Evolutionary conservation across 176 grass and related monocot genomes (phyloP), one percentile per base, ranked within the genome.

Genomic region (Carex parvula): DNA sequence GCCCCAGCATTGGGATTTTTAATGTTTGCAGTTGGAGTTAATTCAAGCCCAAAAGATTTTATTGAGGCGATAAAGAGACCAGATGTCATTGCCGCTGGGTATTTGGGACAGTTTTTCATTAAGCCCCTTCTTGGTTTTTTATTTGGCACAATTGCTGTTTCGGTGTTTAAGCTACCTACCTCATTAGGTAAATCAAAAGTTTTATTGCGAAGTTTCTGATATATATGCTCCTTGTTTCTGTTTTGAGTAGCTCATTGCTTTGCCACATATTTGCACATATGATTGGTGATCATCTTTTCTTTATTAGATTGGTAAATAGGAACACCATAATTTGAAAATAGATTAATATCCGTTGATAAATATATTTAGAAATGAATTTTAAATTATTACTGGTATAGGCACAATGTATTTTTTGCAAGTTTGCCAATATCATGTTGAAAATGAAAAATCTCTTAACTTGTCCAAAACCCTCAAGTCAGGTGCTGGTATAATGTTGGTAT

Each of bases 11-110:
- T 95, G 81, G 91, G 96, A 15, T 99, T 99, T 87, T 86, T 99
- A 87, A 99, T 99, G 93, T 99, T 99, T 89, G 93, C 93, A 41
- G 96, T 99, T 78, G 96, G 96, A 71, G 93, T 95, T 24, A 99
- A 99, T 89, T 99, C 96, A 60, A 95, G 89, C 8, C 83, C 84
- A 1, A 33, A 93, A 30, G 96, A 99, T 92, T 95, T 99, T 80
- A 62, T 95, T 70, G 91, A 99, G 88, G 93, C 91, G 33, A 89
- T 99, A 62, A 86, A 92, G 83, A 99, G 91, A 68, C 93, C 93
- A 39, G 92, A 94, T 64, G 91, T 88, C 60, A 95, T 99, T 30
- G 70, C 67, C 48, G 89, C 84, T 37, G 93, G 96, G 37, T 99
- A 95, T 81, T 79, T 95, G 42, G 91, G 96, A 65, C 96, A 98